Evolutionary conservation across 2,329 filamentous ascomycete genomes (phyloP), one percentile per base, ranked within the genome.

Genomic region (Xylariaceae sp.): DNA sequence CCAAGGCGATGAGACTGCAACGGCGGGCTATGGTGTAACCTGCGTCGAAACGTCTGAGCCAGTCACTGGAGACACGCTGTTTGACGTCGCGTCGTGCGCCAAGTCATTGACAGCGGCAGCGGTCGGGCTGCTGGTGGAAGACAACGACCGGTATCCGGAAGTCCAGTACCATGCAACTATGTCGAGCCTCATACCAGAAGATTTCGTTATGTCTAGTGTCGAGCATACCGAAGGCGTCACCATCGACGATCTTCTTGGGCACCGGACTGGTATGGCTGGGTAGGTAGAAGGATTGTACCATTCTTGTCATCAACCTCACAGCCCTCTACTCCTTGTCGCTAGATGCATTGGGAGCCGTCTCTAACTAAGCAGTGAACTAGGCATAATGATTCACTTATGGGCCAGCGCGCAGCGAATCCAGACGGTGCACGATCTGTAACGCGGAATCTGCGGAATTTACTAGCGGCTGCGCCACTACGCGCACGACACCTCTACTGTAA

Each of bases 121-220:
- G 1, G 63, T 66, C n/a, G 64, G 61, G 51, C 54, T 72, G 20
- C 67, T 69, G 4, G 55, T 71, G 9, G 65, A 68, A 26, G 64
- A 71, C 53, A 53, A 68, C 33, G 57, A 62, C 5, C 52, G 35
- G 21, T 55, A 69, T 53, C 68, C 69, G n/a, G 65, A 70, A 6
- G 55, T 71, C 16, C 50, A 60, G 35, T 67, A 59, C n/a, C 59
- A 64, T 2, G 51, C 62, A 11, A 44, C 43, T 6, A 58, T 67
- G 60, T 64, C 64, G 10, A 60, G 47, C 6, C 27, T 67, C 3
- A 53, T 67, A 0, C 62, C 63, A 2, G 63, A 54, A 2, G 64
- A 67, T 26, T 66, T 67, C 41, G 55, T 64, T 26, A 58, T 67
- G 59, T 32, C 59, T 1, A 50, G 43, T 1, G 20, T 41, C 4